phyloP scores from a whole-genome alignment of 139 green algal genomes.

The Tetraselmis chui region DNA sequence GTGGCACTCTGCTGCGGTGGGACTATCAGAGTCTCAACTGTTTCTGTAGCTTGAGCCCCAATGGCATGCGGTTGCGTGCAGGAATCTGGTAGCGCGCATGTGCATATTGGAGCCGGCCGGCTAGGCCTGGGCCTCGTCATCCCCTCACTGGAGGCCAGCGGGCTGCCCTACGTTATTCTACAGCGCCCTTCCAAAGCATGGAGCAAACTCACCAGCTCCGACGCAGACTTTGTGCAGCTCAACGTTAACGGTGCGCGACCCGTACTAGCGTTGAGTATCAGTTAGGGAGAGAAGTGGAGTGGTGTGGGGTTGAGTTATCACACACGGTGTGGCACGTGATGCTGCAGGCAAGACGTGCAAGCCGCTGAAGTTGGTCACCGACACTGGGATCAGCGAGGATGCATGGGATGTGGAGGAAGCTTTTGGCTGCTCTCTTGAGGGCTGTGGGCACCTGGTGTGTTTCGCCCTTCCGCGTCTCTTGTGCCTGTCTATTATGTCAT shows the following conservation, averaged over 20 bases:
- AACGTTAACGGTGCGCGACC: background rate
- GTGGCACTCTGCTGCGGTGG: no score
- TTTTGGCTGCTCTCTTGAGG: background rate
- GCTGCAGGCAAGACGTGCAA: background rate
- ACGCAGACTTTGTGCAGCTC: background rate
- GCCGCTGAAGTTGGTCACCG: background rate
- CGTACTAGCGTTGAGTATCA: no score
- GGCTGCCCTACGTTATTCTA: conserved; percentile 3
- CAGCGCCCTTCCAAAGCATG: conserved; percentile 1
- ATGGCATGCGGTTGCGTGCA: background rate
- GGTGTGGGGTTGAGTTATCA: no score
- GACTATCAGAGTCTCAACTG: no score
- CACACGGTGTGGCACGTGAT: no score
- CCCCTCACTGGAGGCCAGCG: conserved; percentile 1
- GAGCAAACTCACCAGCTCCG: background rate
- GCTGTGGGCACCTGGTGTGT: background rate
- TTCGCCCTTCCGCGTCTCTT: no score
- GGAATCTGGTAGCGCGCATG: background rate
- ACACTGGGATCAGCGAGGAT: background rate
- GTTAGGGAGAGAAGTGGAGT: no score
- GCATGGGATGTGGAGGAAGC: background rate
- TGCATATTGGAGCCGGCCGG: conserved; percentile 6
- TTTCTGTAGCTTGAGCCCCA: background rate
- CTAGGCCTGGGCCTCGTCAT: conserved; percentile 4
- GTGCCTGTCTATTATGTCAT: no score